Percentiles rank a stretch among this genome's conserved stretches.
Evolutionary conservation across 1,284 basidiomycete genomes (phyloP).

Genomic region (Cryptococcus hybrid): DNA sequence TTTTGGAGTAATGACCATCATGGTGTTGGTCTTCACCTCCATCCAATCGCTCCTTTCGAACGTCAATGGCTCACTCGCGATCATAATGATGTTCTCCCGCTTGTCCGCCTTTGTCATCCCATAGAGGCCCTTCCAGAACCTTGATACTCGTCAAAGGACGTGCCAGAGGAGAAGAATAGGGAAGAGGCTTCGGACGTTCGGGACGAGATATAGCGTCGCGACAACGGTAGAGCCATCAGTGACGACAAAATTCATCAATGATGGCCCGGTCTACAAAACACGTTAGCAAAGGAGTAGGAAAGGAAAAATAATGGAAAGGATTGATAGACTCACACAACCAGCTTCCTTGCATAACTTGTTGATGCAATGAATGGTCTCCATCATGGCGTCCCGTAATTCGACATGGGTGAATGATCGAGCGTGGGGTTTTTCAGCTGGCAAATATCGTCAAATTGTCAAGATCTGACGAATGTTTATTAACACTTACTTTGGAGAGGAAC

Average conservation of each 20-base stretch:
- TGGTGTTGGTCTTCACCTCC: constrained; percentile 93
- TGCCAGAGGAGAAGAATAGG: constrained; percentile 93
- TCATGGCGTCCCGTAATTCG: constrained; percentile 66
- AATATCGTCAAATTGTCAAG: neutral
- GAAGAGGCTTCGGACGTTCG: constrained; percentile 90
- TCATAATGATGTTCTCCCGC: constrained; percentile 80
- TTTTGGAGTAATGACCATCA: constrained; percentile 86
- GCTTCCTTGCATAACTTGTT: constrained; percentile 74
- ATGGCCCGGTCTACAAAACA: constrained; percentile 59
- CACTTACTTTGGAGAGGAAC: constrained; percentile 55
- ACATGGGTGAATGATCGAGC: constrained; percentile 53
- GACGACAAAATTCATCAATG: constrained; percentile 93
- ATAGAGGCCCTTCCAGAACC: constrained; percentile 70
- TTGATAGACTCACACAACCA: constrained; percentile 58
- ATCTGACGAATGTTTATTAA: too few relatives aligned
- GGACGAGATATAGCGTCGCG: constrained; percentile 93
- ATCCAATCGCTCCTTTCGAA: constrained; percentile 72
- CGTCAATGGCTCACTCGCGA: constrained; percentile 88
- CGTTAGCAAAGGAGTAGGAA: neutral
- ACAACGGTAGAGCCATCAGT: constrained; percentile 92
- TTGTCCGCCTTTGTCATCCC: constrained; percentile 96
- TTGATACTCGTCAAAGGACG: constrained; percentile 86
- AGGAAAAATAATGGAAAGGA: neutral
- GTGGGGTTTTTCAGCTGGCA: constrained; percentile 68
- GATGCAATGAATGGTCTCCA: constrained; percentile 74